Base-by-base conservation (phyloP, 2,329 filamentous ascomycete species). In the Pseudocercospora fijiensis region DNA sequence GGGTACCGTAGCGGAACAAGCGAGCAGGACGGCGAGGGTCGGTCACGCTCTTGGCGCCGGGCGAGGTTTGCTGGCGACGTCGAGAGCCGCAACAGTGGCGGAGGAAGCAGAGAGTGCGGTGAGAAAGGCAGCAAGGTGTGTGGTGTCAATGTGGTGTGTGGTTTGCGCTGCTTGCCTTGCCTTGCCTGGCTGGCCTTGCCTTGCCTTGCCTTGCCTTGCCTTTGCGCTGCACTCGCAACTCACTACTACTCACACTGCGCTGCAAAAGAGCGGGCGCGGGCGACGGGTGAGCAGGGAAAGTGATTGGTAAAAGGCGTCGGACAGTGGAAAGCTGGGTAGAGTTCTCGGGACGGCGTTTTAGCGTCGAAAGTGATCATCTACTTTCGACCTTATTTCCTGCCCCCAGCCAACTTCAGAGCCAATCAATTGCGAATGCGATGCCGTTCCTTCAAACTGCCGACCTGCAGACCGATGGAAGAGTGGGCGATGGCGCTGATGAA, bases 301-400 rank as follows among this genome's bases (percentile, higher is more conserved):
- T 65, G 64, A 68, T 70, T 69, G 64, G 68, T 63, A 67, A 64
- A 60, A 60, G 52, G 52, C 43, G 58, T 58, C 57, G 55, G 62
- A 53, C 49, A 45, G 16, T 41, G 16, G 60, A 62, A 63, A 63
- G 62, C 57, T 57, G 60, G 58, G 37, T 59, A 61, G 63, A 57
- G 60, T 67, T 69, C 33, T 61, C 65, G 65, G 62, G 55, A 65
- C 47, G 63, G 28, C 43, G 62, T 59, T 37, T 59, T 37, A 60
- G 61, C 7, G 11, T 26, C 51, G 33, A 59, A 51, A 55, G 58
- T 27, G 58, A 53, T 61, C n/a, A 61, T 41, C 58, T 45, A 43
- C 51, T 30, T 55, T 61, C 56, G 59, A 56, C 57, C 63, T 43
- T 62, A 65, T 58, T 57, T 61, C 63, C 45, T 47, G 30, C 24